Evolutionary conservation across 139 green algal species (phyloP), one percentile per base, ranked within the genome.

Genomic region (Desmodesmus armatus): DNA sequence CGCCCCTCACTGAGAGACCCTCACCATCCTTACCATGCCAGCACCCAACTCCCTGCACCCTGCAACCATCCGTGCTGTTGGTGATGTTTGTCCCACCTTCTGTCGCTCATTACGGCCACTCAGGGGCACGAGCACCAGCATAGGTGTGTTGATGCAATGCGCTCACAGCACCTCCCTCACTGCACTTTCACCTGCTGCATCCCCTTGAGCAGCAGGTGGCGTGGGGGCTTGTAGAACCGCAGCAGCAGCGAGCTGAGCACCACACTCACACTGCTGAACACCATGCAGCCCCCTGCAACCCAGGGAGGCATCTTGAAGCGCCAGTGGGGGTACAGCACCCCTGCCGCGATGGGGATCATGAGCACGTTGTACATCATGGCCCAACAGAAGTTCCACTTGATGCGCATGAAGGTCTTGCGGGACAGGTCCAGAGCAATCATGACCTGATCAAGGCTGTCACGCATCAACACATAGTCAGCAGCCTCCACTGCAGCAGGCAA

Each of bases 361-460:
- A 97, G 41, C 6, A 96, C 78, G 80, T 99, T 99, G 91, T 99
- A 99, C 3, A 89, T 92, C 88, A 99, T 95, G 0, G 97, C 97
- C 92, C 93, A 99, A 27, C 95, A 63, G 89, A 98, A 99, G 86
- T 99, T 99, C 19, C 87, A 85, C 75, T 90, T 88, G 87, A 99
- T 99, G 72, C 97, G 91, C 43, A 78, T 78, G 84, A 98, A 97
- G 11, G 95, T 97, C 41, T 91, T 90, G 2, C 92, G 87, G 1
- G 95, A 96, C 0, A 99, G 81, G 85, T 99, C 96, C 29, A 99
- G 88, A 0, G 96, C 96, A 0, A 90, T 89, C 13, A 99, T 88
- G 29, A 99, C 94, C 77, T 97, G 58, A 63, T 97, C 93, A 62
- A 99, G 83, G 85, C 98, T 91, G 62, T 87, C 87, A 25, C 94